A percentile compares a stretch with the other conserved stretches of the same genome.
phyloP scores from a whole-genome alignment of 177 flowering plant genomes.

The Tripterygium wilfordii region DNA sequence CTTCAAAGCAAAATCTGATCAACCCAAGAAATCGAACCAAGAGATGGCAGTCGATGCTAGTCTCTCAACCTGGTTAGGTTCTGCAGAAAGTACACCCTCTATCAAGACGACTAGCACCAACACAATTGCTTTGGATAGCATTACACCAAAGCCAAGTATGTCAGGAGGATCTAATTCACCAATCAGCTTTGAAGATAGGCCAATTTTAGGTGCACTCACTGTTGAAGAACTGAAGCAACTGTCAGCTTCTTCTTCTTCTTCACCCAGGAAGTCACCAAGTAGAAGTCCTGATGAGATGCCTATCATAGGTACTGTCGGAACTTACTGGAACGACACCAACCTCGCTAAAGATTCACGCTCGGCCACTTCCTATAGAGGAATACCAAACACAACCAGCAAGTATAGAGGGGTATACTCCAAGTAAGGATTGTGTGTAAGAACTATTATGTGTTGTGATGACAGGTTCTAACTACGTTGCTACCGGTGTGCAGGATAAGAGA shows the following conservation, averaged over 20 bases:
- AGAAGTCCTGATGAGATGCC: constrained; percentile 86
- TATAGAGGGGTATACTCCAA: constrained; percentile 73
- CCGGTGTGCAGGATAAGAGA: constrained; percentile 91
- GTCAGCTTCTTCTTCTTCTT: constrained; percentile 46
- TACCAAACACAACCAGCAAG: constrained; percentile 89
- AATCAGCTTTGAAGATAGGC: constrained; percentile 62
- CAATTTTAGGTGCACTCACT: constrained; percentile 83
- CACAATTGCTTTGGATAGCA: constrained; percentile 12
- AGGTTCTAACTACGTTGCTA: too few relatives aligned
- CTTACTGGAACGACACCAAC: constrained; percentile 59
- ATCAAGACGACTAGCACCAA: constrained; percentile 27
- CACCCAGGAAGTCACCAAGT: constrained; percentile 79
- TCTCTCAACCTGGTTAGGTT: constrained; percentile 72
- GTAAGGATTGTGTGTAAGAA: too few relatives aligned
- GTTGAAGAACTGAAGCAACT: constrained; percentile 67
- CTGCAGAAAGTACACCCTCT: constrained; percentile 47
- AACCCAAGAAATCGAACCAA: constrained; percentile 14
- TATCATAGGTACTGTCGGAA: constrained; percentile 82
- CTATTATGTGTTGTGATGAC: too few relatives aligned
- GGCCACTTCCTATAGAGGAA: constrained; percentile 62
- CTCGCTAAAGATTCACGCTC: constrained; percentile 35
- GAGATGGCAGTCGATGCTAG: constrained; percentile 60
- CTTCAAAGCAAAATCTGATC: constrained; percentile 22
- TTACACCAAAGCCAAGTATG: constrained; percentile 29
- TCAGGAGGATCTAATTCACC: constrained; percentile 41